These are phyloP conservation scores for Raphanus hybrid DNA, from an alignment of 441 rosid genomes.

Conservation along the genomic window DNA sequence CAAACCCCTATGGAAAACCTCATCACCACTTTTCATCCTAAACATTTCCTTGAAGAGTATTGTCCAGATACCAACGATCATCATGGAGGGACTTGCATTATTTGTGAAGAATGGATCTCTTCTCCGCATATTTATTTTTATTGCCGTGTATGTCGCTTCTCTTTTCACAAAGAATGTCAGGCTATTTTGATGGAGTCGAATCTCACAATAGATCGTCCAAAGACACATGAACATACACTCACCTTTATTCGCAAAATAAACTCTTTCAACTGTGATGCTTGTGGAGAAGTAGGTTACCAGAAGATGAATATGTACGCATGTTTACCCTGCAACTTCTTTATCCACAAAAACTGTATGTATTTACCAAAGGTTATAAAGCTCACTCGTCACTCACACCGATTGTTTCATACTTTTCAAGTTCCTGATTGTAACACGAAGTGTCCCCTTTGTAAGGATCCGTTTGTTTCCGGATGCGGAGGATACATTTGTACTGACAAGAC, in stretches of 20 bases:
- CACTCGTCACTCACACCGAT: not conserved
- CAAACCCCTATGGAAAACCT: not conserved
- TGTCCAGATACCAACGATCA: too few relatives aligned
- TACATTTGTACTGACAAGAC: not conserved
- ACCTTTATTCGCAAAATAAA: not conserved
- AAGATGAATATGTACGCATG: slow-evolving; percentile 1
- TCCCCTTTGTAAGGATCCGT: too few relatives aligned
- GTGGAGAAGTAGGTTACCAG: not conserved
- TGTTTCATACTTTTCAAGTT: not conserved
- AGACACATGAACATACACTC: slow-evolving; percentile 8
- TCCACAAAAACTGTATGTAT: not conserved
- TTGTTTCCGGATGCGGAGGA: not conserved
- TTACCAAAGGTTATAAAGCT: slow-evolving; percentile 14
- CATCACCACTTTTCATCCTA: not conserved
- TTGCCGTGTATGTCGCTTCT: not conserved
- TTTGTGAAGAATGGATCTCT: not conserved
- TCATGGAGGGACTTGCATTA: not conserved
- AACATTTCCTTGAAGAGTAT: not conserved
- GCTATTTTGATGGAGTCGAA: not conserved
- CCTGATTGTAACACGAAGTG: not conserved
- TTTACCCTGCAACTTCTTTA: not conserved
- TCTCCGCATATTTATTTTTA: not conserved
- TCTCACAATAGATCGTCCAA: not conserved
- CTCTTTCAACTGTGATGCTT: not conserved
- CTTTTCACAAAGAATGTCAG: not conserved